phyloP scores from a whole-genome alignment of 345 rosid species.

The Firmiana major region DNA sequence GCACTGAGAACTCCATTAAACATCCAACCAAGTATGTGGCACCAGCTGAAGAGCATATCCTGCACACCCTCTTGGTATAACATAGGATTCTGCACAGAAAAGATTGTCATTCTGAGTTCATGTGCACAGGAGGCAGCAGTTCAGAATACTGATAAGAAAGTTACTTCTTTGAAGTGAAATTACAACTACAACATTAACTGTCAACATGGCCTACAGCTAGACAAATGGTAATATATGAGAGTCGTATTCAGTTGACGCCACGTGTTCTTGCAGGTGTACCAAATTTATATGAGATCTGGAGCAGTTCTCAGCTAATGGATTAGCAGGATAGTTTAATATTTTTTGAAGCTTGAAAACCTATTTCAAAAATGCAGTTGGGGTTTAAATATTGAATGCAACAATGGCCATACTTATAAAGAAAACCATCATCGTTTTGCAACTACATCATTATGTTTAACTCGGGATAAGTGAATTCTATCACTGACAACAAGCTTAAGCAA shows the following conservation, averaged over 20 bases:
- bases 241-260: background rate
- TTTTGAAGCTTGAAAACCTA: background rate
- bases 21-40: constrained; percentile 86
- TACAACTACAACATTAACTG: background rate
- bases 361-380: background rate
- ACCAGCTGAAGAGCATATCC: constrained; percentile 83
- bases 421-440: background rate
- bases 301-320: background rate
- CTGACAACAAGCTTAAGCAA: background rate
- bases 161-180: background rate
- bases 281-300: background rate
- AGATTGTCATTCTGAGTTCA: background rate
- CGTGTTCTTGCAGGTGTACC: background rate
- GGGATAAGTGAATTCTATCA: background rate
- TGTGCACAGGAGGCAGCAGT: background rate
- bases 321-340: background rate
- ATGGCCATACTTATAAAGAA: background rate
- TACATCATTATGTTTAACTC: background rate
- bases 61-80: constrained; percentile 77
- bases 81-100: constrained; percentile 52
- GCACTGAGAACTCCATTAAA: constrained; percentile 73
- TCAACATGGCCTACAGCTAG: background rate
- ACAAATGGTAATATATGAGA: background rate
- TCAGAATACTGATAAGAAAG: background rate
- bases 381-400: background rate